Base-by-base conservation (phyloP, 2,329 filamentous ascomycete species). In the Clarireedia hainanense region DNA sequence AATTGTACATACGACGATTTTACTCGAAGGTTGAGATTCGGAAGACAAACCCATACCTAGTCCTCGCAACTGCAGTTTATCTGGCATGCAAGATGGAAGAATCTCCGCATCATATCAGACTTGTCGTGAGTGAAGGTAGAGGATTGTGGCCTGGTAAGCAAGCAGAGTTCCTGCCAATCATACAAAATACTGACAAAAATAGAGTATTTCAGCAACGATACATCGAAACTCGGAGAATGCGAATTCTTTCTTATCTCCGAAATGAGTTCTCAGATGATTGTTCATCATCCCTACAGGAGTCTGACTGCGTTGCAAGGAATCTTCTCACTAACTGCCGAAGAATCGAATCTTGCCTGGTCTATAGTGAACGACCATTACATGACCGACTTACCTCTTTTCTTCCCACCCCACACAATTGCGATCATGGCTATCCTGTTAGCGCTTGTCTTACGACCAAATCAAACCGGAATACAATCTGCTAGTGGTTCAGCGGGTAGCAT, bases 51-150 rank as follows among this genome's bases (percentile, higher is more conserved):
- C 91, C 92, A 4, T 96, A 95, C 68, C 83, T 97, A 37, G 84
- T 97, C 57, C 80, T 96, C 61, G 86, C 91, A n/a, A 97, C 94
- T 1, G 89, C 92, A 5, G 80, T 97, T 58, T 99, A 99, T 70
- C 77, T 99, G 37, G 91, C 94, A 20, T 96, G 91, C 75, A 99
- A 99, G 74, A 96, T 95, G 83, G 94, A 99, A 71, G 94, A 99
- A 71, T 91, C 86, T 50, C 94, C 94, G 2, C 92, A 97, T 70
- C 94, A 99, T 70, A 97, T 99, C 66, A 83, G 94, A 30, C 81
- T 95, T 61, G 86, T 99, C 57, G 85, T 94, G 10, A 86, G 84
- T 47, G 94, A 99, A 71, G 90, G 91, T 3, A 84, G 90, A 36
- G 82, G 86, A 57, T 79, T 95, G 58, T 96, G 90, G 89, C 85